phyloP scores from a whole-genome alignment of 352 stramenopile species.

The Pythium periplocum region DNA sequence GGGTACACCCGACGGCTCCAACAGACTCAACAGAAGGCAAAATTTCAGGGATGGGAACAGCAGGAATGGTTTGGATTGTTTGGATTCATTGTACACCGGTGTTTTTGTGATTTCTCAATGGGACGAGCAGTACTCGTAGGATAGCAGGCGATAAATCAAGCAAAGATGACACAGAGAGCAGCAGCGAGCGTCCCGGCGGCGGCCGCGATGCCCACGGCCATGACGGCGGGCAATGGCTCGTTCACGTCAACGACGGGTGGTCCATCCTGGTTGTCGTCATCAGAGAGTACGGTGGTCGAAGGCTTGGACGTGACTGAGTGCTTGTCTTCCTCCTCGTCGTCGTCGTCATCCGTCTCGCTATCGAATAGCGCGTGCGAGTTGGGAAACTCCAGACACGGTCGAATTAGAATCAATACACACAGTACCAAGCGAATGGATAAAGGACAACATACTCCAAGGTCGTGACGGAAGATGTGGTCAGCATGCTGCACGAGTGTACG shows the following conservation, averaged over 20 bases:
- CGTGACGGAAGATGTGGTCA: constrained; percentile 68
- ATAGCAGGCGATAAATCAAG: constrained; percentile 9
- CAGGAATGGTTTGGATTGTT: no score
- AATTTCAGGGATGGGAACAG: no score
- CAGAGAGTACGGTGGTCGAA: background rate
- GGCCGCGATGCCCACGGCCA: constrained; percentile 51
- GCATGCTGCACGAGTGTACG: constrained; percentile 48
- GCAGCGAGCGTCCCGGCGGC: constrained; percentile 50
- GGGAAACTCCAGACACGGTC: constrained; percentile 9
- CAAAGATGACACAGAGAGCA: constrained; percentile 61
- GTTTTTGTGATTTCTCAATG: no score
- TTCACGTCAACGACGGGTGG: constrained; percentile 12
- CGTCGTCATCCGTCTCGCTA: constrained; percentile 61
- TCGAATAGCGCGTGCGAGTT: constrained; percentile 28
- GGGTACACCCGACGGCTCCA: no score
- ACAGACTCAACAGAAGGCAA: no score
- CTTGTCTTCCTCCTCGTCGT: constrained; percentile 17
- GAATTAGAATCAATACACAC: no score
- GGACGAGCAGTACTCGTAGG: no score
- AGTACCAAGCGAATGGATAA: constrained; percentile 8
- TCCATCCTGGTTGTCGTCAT: background rate
- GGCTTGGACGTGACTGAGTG: background rate
- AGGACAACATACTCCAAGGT: constrained; percentile 28
- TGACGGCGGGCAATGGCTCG: constrained; percentile 30
- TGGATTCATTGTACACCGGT: no score